phyloP scores from a whole-genome alignment of 345 rosid genomes.

The Dimocarpus longan region DNA sequence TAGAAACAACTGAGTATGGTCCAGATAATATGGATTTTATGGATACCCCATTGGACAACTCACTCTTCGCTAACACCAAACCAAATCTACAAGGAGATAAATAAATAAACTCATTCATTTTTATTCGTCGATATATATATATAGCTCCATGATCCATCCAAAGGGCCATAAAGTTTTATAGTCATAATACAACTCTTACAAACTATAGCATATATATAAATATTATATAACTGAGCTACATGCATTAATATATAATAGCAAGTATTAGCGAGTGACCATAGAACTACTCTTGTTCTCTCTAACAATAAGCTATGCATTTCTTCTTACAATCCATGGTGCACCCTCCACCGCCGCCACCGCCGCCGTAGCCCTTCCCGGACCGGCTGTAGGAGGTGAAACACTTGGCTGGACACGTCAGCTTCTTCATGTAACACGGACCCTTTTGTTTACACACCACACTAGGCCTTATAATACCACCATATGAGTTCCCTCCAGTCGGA shows the following conservation, averaged over 20 bases:
- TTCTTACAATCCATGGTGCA: conserved; percentile 97
- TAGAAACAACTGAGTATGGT: background rate
- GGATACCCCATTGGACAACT: background rate
- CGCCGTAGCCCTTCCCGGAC: conserved; percentile 92
- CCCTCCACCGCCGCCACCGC: conserved; percentile 95
- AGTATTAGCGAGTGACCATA: background rate
- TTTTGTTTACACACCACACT: conserved; percentile 70
- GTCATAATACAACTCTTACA: too few relatives aligned
- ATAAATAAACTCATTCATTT: background rate
- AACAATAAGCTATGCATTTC: conserved; percentile 90
- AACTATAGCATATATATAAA: too few relatives aligned
- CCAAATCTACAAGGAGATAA: too few relatives aligned
- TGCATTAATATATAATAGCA: background rate
- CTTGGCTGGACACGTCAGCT: conserved; percentile 90
- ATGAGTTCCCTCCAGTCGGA: conserved; percentile 69
- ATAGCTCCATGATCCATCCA: background rate
- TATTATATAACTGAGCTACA: background rate
- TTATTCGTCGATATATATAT: background rate
- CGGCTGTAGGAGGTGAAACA: conserved; percentile 85
- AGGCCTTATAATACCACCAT: conserved; percentile 61
- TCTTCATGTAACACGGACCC: conserved; percentile 85
- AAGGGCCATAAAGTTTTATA: background rate
- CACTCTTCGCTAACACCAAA: background rate
- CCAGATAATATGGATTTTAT: background rate
- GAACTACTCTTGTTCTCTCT: background rate